These are phyloP conservation scores for Dictyostelium firmibasis DNA, from an alignment of 78 protist genomes.

Conservation along the genomic window DNA sequence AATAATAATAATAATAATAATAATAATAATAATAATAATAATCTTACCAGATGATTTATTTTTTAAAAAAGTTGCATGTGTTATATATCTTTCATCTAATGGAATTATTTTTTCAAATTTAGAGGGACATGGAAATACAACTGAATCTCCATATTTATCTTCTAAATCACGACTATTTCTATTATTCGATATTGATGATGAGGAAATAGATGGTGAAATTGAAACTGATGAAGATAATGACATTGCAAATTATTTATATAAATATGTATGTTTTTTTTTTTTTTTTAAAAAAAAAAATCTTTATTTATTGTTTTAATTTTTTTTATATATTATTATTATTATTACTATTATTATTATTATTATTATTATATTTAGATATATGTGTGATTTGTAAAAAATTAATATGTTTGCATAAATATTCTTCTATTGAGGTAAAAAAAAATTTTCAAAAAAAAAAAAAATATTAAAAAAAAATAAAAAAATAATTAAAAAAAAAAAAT, in stretches of 20 bases:
- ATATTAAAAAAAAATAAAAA: too few species aligned
- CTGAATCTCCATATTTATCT: conserved; percentile 44
- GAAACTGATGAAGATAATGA: conserved; percentile 17
- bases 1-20: neutral
- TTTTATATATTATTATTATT: too few species aligned
- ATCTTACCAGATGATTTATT: conserved; percentile 37
- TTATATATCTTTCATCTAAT: conserved; percentile 50
- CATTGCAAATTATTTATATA: neutral
- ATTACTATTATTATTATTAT: too few species aligned
- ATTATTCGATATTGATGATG: conserved; percentile 4
- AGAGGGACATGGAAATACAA: conserved; percentile 39
- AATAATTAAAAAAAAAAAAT: too few species aligned
- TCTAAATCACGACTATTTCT: neutral
- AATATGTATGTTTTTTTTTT: neutral
- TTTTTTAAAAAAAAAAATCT: too few species aligned
- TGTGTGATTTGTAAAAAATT: too few species aligned
- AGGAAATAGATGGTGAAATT: conserved; percentile 38
- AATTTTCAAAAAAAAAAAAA: too few species aligned
- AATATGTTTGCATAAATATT: too few species aligned
- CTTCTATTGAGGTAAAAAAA: too few species aligned
- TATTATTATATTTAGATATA: too few species aligned
- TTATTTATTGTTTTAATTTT: too few species aligned
- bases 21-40: too few species aligned
- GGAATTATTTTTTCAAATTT: conserved; percentile 57
- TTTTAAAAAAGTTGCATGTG: conserved; percentile 40